A percentile compares a stretch with the other conserved stretches of the same genome.
Conservation (phyloP, 2,329 filamentous ascomycete genomes). For the Aspergillus arachidicola region DNA sequence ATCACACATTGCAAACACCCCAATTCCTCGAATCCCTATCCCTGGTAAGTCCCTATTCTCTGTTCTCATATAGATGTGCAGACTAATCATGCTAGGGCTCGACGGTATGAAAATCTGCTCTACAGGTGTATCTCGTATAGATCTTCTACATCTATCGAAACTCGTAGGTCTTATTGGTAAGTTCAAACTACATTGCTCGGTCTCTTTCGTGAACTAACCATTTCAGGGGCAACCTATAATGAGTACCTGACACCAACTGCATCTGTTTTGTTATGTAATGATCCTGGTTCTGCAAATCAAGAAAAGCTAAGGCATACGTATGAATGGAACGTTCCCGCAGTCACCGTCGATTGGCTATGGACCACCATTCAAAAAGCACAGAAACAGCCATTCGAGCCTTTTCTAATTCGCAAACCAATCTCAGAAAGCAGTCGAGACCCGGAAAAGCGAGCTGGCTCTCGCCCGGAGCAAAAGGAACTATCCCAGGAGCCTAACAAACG, state of each 20-base stretch:
- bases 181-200: constrained; percentile 12
- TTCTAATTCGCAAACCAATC: constrained; percentile 36
- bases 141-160: constrained; percentile 82
- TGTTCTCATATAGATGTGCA: background rate
- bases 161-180: constrained; percentile 70
- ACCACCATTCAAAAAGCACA: constrained; percentile 65
- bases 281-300: constrained; percentile 53
- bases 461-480: constrained; percentile 16
- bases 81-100: constrained; percentile 57
- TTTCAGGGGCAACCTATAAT: constrained; percentile 71
- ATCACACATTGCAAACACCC: constrained; percentile 72
- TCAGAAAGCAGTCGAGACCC: constrained; percentile 25
- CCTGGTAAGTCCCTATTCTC: background rate
- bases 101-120: constrained; percentile 72
- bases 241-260: constrained; percentile 72
- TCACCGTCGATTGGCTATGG: constrained; percentile 82
- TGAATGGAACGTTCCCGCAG: constrained; percentile 77
- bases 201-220: constrained; percentile 23
- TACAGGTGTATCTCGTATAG: constrained; percentile 80
- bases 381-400: constrained; percentile 52
- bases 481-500: constrained; percentile 10
- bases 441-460: constrained; percentile 23
- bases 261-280: constrained; percentile 76
- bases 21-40: constrained; percentile 73
- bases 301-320: constrained; percentile 80